These are phyloP conservation scores for Dactylellina parvicollis DNA, from an alignment of 2,329 filamentous ascomycete species.

Conservation along the genomic window DNA sequence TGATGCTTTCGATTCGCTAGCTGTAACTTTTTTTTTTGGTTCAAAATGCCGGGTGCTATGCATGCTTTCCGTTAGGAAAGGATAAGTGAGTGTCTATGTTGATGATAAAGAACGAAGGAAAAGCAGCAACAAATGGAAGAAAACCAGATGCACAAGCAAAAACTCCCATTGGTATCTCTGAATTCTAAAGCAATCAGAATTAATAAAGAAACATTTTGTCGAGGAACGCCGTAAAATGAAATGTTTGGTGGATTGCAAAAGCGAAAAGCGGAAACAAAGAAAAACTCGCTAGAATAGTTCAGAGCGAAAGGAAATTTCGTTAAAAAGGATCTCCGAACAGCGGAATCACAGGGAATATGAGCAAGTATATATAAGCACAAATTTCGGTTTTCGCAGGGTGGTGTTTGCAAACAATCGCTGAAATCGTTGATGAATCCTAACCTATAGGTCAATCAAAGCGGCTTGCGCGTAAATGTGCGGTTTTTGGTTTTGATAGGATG, in stretches of 20 bases:
- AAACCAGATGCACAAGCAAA: conserved; percentile 13
- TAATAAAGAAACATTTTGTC: conserved; percentile 6
- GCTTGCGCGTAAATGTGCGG: conserved; percentile 48
- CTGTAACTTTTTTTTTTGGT: conserved; percentile 24
- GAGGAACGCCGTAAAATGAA: conserved; percentile 41
- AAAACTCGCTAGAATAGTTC: conserved; percentile 38
- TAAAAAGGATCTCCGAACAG: neutral
- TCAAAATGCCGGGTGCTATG: conserved; percentile 29
- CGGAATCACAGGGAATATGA: neutral
- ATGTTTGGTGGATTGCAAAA: too few relatives aligned
- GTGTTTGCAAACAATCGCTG: neutral
- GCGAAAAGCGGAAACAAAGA: conserved; percentile 27
- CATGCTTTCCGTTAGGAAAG: conserved; percentile 6
- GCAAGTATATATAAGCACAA: neutral
- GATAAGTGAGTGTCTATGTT: conserved; percentile 34
- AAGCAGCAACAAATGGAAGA: neutral
- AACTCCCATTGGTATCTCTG: conserved; percentile 48
- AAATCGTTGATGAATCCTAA: neutral
- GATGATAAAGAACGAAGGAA: conserved; percentile 4
- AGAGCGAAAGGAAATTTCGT: neutral
- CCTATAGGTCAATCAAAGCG: conserved; percentile 49
- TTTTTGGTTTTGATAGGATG: conserved; percentile 46
- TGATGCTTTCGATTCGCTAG: conserved; percentile 21
- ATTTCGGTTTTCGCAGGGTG: neutral
- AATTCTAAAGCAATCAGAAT: conserved; percentile 34